Percentiles rank a stretch among this genome's conserved stretches.
These are phyloP conservation scores for Spathaspora passalidarum DNA, from an alignment of 805 yeast genomes.

Conservation along the genomic window DNA sequence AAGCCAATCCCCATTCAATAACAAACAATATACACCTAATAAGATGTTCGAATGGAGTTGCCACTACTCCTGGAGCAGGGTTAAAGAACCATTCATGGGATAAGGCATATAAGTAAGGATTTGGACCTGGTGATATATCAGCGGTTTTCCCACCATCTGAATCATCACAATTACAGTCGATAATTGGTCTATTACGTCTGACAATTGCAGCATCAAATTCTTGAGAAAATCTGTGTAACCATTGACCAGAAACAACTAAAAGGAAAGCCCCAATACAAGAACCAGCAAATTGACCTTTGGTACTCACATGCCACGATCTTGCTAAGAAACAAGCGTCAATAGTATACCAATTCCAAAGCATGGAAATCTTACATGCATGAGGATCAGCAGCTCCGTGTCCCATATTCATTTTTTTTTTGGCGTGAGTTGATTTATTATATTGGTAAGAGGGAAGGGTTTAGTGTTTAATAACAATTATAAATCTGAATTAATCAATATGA, in stretches of 20 bases:
- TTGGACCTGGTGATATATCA: not conserved
- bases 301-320: conserved; percentile 57
- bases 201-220: conserved; percentile 45
- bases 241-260: conserved; percentile 54
- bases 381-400: conserved; percentile 1
- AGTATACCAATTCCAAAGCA: conserved; percentile 77
- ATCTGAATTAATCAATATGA: not conserved
- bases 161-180: not conserved
- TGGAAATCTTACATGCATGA: conserved; percentile 34
- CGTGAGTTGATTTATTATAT: not conserved
- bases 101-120: conserved; percentile 23
- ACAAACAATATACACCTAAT: conserved; percentile 49
- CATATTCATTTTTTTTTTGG: conserved; percentile 3
- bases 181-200: conserved; percentile 8
- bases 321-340: conserved; percentile 65
- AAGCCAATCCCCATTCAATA: conserved; percentile 61
- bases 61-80: conserved; percentile 22
- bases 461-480: not conserved
- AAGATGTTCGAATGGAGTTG: conserved; percentile 49
- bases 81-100: conserved; percentile 32
- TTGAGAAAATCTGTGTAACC: conserved; percentile 52
- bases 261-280: conserved; percentile 67
- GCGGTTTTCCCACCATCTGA: not conserved
- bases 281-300: conserved; percentile 67
- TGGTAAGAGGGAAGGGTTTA: not conserved